Evolutionary conservation across 257 asterid genomes (phyloP).

Genomic region (Salvia splendens): DNA sequence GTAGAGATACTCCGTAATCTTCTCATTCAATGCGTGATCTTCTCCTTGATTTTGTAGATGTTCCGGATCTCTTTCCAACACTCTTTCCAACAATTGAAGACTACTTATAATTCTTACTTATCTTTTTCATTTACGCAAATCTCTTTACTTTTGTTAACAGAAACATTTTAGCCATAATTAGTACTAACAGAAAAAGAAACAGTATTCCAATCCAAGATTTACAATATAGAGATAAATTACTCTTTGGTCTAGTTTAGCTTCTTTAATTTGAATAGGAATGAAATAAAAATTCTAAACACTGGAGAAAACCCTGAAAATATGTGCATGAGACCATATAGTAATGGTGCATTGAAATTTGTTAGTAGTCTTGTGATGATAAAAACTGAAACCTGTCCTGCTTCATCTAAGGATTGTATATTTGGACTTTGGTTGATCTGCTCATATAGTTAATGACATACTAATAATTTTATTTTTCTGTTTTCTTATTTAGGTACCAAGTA

Average conservation of each 20-base stretch:
- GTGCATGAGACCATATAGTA: neutral
- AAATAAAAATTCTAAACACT: too few relatives aligned
- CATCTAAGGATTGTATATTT: slow-evolving; percentile 8
- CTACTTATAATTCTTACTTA: too few relatives aligned
- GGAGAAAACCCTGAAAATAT: neutral
- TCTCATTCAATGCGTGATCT: too few relatives aligned
- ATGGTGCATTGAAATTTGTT: neutral
- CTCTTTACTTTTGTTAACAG: too few relatives aligned
- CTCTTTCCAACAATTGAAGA: too few relatives aligned
- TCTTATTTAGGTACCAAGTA: slow-evolving; percentile 81
- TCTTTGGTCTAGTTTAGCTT: neutral
- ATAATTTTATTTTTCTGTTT: slow-evolving; percentile 23
- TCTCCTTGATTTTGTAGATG: too few relatives aligned
- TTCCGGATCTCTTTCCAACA: too few relatives aligned
- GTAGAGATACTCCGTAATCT: too few relatives aligned
- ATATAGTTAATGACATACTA: slow-evolving; percentile 31
- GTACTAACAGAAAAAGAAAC: too few relatives aligned
- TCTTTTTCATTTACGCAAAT: too few relatives aligned
- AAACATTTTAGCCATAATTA: too few relatives aligned
- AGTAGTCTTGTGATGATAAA: neutral
- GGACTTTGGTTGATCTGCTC: slow-evolving; percentile 22
- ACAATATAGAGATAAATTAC: neutral
- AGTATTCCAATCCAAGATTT: neutral
- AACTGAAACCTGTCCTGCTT: neutral
- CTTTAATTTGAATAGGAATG: neutral